phyloP scores from a whole-genome alignment of 2,329 filamentous ascomycete genomes.

The Pseudophaeomoniella oleicola region DNA sequence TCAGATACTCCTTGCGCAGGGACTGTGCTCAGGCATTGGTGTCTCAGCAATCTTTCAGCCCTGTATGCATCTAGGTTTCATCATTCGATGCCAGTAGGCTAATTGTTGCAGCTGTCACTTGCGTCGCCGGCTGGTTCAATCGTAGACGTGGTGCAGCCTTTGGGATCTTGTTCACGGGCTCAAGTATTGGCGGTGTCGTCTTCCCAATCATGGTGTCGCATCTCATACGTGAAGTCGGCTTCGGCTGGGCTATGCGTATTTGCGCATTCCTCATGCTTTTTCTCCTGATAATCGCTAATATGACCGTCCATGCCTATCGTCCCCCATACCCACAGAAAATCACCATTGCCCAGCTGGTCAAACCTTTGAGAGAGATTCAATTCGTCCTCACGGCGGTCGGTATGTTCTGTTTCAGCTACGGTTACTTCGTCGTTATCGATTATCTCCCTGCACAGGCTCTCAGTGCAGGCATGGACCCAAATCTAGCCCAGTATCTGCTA shows the following conservation, averaged over 20 bases:
- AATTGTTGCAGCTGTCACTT: slow-evolving; percentile 1
- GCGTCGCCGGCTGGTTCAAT: slow-evolving; percentile 6
- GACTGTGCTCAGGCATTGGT: slow-evolving; percentile 24
- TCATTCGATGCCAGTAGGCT: background rate
- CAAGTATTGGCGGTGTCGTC: slow-evolving; percentile 43
- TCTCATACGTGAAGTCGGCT: slow-evolving; percentile 37
- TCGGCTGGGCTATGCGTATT: slow-evolving; percentile 43
- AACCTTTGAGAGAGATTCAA: slow-evolving; percentile 13
- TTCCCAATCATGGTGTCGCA: slow-evolving; percentile 47
- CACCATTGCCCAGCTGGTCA: slow-evolving; percentile 3
- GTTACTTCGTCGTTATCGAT: slow-evolving; percentile 15
- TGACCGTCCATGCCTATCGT: slow-evolving; percentile 37
- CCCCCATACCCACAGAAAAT: slow-evolving; percentile 7
- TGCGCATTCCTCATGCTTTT: slow-evolving; percentile 47
- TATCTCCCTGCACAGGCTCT: slow-evolving; percentile 12
- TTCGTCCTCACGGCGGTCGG: slow-evolving; percentile 12
- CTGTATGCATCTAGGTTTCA: slow-evolving; percentile 3
- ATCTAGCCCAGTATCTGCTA: slow-evolving; percentile 13
- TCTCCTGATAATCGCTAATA: slow-evolving; percentile 36
- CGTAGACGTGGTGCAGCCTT: slow-evolving; percentile 37
- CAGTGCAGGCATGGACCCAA: slow-evolving; percentile 10
- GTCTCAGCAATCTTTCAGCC: slow-evolving; percentile 34
- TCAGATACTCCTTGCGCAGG: slow-evolving; percentile 9
- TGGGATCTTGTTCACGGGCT: slow-evolving; percentile 39
- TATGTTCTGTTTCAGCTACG: slow-evolving; percentile 14